These are phyloP conservation scores for Candida pini DNA, from an alignment of 805 yeast species.

Conservation along the genomic window DNA sequence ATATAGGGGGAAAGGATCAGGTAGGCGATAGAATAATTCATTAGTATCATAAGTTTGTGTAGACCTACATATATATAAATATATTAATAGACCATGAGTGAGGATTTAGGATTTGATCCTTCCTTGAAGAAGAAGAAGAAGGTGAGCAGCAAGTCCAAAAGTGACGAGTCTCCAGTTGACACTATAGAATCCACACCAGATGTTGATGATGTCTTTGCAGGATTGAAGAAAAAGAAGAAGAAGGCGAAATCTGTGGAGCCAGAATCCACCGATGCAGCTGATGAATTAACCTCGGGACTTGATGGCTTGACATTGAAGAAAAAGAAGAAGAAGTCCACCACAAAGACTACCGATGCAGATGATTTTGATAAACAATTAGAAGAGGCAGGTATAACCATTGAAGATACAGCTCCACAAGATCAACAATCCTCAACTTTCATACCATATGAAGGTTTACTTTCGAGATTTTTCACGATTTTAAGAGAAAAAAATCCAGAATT, in stretches of 20 bases:
- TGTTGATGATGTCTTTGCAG: slow-evolving; percentile 65
- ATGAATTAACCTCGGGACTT: slow-evolving; percentile 51
- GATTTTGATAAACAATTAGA: slow-evolving; percentile 89
- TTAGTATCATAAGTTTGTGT: not conserved
- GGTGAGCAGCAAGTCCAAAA: slow-evolving; percentile 36
- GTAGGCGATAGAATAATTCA: no score
- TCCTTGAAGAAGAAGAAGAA: slow-evolving; percentile 76
- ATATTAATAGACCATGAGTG: slow-evolving; percentile 18
- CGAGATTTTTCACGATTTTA: slow-evolving; percentile 80
- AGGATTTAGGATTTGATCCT: slow-evolving; percentile 66
- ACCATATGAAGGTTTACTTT: slow-evolving; percentile 70
- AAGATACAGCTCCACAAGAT: slow-evolving; percentile 18
- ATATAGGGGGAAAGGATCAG: no score
- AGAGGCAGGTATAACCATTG: slow-evolving; percentile 76
- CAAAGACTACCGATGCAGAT: slow-evolving; percentile 50
- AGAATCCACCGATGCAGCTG: slow-evolving; percentile 32
- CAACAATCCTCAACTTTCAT: slow-evolving; percentile 43
- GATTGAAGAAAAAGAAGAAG: slow-evolving; percentile 86
- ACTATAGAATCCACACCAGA: slow-evolving; percentile 30
- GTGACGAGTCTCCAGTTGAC: slow-evolving; percentile 29
- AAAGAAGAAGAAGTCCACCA: slow-evolving; percentile 75
- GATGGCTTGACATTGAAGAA: slow-evolving; percentile 65
- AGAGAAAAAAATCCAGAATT: slow-evolving; percentile 95
- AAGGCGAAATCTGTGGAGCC: slow-evolving; percentile 45
- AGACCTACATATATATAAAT: not conserved